Base-by-base conservation (phyloP, 2,329 filamentous ascomycete species). In the Monilinia vaccinii-corymbosi region DNA sequence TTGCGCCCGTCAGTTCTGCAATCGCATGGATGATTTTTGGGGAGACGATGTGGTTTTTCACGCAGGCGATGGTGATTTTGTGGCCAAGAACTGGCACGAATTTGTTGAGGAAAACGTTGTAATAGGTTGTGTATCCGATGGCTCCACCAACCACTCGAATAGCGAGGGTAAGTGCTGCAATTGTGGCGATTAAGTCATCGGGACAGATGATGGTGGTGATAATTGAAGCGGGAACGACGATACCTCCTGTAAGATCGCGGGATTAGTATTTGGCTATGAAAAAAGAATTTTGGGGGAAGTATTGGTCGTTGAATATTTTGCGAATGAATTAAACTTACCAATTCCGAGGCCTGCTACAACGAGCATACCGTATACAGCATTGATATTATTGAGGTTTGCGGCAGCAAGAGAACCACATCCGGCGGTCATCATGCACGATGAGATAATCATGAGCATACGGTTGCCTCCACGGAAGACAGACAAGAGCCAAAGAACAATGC, bases 121-220 rank as follows among this genome's bases (percentile, higher is more conserved):
- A 85, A 67, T 77, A 78, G 50, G 81, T 75, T n/a, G 79, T 78
- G 69, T 84, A 87, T 38, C 83, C 85, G 61, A 88, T 80, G 14
- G 81, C 79, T 34, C 85, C 85, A 50, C 86, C 86, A 40, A 88
- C 78, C 58, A 87, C 83, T 42, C 86, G 84, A 64, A 89, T 82
- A n/a, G 84, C 80, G 42, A 89, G 79, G 0, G 86, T 88, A 25
- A 89, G 75, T 7, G 86, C 84, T 1, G 85, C 81, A 49, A 88
- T 78, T 2, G 86, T 88, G 9, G 84, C 86, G 63, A 89, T 88
- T 5, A 88, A 76, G 58, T 88, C 85, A 68, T 86, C 82, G 0
- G 86, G 85, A 62, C 84, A 87, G 64, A 88, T 84, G 65, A 88
- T 87, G 6, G 83, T 85, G 10, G 83, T 82, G 60, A 88, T 85